phyloP scores from a whole-genome alignment of 495 filamentous ascomycete genomes.

The Penicillium atrosanguineum region DNA sequence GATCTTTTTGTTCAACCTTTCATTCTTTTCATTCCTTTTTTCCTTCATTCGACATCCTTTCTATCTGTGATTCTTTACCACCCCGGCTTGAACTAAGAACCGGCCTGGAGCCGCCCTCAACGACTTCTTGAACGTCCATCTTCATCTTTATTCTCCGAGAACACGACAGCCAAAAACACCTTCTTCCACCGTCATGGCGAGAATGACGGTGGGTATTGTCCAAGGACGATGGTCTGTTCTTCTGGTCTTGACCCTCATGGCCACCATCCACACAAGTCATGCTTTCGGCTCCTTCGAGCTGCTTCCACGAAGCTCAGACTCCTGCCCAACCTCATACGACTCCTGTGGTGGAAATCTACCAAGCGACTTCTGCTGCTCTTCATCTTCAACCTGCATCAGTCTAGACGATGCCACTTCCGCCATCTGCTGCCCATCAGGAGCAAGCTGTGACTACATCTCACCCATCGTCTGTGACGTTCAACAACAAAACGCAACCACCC shows the following conservation, averaged over 20 bases:
- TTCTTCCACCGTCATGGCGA: slow-evolving; percentile 20
- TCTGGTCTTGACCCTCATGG: slow-evolving; percentile 25
- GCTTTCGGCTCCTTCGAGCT: slow-evolving; percentile 31
- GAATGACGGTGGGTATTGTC: slow-evolving; percentile 3
- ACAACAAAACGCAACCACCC: slow-evolving; percentile 58
- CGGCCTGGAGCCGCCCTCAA: neutral
- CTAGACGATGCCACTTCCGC: slow-evolving; percentile 66
- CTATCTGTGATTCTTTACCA: slow-evolving; percentile 1
- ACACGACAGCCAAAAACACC: neutral
- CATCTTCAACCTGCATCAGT: slow-evolving; percentile 57
- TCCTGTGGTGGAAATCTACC: slow-evolving; percentile 60
- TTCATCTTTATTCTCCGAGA: neutral
- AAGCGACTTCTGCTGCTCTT: slow-evolving; percentile 71
- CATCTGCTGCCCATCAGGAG: slow-evolving; percentile 71
- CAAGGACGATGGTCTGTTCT: slow-evolving; percentile 16
- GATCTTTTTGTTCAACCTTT: neutral
- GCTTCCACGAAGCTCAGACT: slow-evolving; percentile 29
- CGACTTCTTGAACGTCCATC: neutral
- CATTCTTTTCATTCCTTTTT: neutral
- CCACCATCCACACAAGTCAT: slow-evolving; percentile 27
- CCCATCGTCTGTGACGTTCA: slow-evolving; percentile 70
- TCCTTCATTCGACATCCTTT: neutral
- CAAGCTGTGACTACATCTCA: slow-evolving; percentile 61
- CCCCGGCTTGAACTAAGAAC: neutral
- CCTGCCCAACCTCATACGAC: slow-evolving; percentile 47